Conservation (phyloP, 768 basidiomycete species). For the Mycena kentingensis region DNA sequence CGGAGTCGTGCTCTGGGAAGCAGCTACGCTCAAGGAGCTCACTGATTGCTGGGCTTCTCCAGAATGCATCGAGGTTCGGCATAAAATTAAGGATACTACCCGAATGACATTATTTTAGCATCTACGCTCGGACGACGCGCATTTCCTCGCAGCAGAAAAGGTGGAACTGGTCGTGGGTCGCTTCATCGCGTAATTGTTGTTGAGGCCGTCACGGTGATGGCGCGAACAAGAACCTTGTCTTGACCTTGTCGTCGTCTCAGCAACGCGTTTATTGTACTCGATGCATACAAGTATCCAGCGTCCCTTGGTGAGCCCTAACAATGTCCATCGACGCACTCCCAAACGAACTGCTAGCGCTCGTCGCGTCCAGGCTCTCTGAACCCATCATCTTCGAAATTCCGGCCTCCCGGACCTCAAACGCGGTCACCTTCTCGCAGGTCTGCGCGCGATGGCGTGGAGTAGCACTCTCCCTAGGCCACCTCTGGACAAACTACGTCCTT, state of each 20-base stretch:
- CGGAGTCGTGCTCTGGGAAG: background rate
- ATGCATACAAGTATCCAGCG: no score
- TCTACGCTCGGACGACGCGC: background rate
- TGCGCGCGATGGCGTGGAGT: background rate
- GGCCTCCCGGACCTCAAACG: background rate
- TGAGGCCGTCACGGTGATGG: background rate
- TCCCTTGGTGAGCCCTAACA: background rate
- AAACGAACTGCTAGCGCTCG: background rate
- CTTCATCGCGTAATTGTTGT: background rate
- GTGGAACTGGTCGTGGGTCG: background rate
- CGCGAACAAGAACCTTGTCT: no score
- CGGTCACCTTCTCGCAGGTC: background rate
- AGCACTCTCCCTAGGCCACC: background rate
- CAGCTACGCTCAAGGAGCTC: background rate
- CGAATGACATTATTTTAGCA: background rate
- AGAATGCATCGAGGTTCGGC: constrained; percentile 2
- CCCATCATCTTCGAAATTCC: background rate
- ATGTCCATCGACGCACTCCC: background rate
- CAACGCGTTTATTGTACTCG: no score
- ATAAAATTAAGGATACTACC: background rate
- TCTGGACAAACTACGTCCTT: background rate
- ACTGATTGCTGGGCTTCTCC: background rate
- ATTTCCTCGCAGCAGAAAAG: background rate
- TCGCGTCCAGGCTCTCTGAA: background rate
- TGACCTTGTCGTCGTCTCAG: no score